Evolutionary conservation across 164 flowering plant genomes (phyloP), one percentile per base, ranked within the genome.

Genomic region (Kalanchoe fedtschenkoi): DNA sequence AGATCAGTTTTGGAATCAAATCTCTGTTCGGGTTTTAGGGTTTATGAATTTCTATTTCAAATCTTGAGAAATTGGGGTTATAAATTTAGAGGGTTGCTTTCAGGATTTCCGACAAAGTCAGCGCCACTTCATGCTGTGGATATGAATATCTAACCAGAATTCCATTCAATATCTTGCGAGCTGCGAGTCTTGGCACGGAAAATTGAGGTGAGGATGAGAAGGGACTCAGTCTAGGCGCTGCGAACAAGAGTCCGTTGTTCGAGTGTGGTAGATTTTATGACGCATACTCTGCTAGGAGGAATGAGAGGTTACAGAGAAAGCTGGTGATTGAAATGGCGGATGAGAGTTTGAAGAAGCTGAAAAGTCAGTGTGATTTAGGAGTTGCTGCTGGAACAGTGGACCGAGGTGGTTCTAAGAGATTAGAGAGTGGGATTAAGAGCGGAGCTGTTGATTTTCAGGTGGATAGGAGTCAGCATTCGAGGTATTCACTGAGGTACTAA

Each of bases 231-330:
- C 13, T 24, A 7, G 17, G 28, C 13, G 32, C 54, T 24, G 63
- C 51, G 8, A 70, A 62, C 56, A 63, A 72, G 5, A 71, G 71
- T 44, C 60, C 84, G 58, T 58, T 80, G 69, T 88, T 87, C 41
- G 88, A 85, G 65, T 80, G 97, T 58, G 97, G 97, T 0, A 68
- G 85, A 66, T 77, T 88, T n/a, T 87, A 90, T 64, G 91, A 86
- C 0, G 90, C 71, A 63, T 90, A 90, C 69, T 77, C 92, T n/a
- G n/a, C n/a, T n/a, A n/a, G n/a, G n/a, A n/a, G n/a, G n/a, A n/a
- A n/a, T n/a, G n/a, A n/a, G n/a, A 1, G 89, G 88, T 0, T 90
- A 64, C 86, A 72, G 74, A 84, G 83, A 62, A 90, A 83, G 83
- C 80, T 74, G 56, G 66, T 73, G 10, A 80, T 69, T 39, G 63